Percentiles rank a stretch among this genome's conserved stretches.
Conservation (phyloP, 192 early-diverging fungal species). For the Pilobolus umbonatus region DNA sequence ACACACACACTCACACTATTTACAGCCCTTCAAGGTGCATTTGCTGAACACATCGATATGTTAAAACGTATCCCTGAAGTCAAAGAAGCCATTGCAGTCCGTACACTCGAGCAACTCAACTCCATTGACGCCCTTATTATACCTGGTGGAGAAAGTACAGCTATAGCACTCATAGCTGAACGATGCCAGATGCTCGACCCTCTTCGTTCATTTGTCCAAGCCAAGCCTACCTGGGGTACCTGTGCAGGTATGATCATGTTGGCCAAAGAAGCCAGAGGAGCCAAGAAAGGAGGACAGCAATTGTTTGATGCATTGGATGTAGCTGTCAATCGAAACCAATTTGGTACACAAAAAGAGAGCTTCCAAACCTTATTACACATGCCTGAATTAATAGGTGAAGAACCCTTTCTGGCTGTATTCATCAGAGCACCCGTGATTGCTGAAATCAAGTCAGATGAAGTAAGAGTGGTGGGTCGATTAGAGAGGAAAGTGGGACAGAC, state of each 20-base stretch:
- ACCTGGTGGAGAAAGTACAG: constrained; percentile 92
- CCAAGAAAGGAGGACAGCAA: constrained; percentile 84
- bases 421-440: constrained; percentile 93
- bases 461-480: constrained; percentile 71
- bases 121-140: constrained; percentile 86
- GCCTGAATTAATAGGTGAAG: constrained; percentile 38
- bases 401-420: constrained; percentile 69
- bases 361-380: constrained; percentile 72
- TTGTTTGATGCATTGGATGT: constrained; percentile 80
- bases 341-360: constrained; percentile 89
- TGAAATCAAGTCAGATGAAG: constrained; percentile 57
- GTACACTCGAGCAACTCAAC: constrained; percentile 65
- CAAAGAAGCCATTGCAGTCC: constrained; percentile 51
- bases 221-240: constrained; percentile 86
- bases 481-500: constrained; percentile 51
- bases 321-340: constrained; percentile 88
- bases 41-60: constrained; percentile 84
- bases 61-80: constrained; percentile 66
- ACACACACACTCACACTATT: background rate
- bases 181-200: constrained; percentile 75
- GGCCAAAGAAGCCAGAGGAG: constrained; percentile 63
- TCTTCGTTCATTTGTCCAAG: constrained; percentile 71
- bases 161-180: constrained; percentile 92
- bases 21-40: constrained; percentile 93
- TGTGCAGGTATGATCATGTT: constrained; percentile 97